These are phyloP conservation scores for Blakeslea trispora DNA, from an alignment of 371 early-diverging fungal genomes.

Conservation along the genomic window DNA sequence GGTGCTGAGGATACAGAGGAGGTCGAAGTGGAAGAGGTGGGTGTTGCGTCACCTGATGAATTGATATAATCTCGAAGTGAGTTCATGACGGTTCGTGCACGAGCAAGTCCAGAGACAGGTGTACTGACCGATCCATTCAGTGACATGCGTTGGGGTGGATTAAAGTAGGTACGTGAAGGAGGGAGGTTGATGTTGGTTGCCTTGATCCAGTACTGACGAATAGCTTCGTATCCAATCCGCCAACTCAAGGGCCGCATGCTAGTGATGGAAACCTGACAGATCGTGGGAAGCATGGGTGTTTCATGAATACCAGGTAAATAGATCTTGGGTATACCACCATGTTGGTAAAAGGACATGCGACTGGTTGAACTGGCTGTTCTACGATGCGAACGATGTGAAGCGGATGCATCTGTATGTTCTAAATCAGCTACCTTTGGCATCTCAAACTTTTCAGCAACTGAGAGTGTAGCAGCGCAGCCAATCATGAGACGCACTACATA, in stretches of 20 bases:
- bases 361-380: not conserved
- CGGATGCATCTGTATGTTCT: not conserved
- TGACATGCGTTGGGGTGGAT: not conserved
- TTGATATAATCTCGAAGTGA: conserved; percentile 29
- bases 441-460: conserved; percentile 16
- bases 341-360: not conserved
- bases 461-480: conserved; percentile 38
- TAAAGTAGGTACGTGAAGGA: conserved; percentile 33
- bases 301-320: conserved; percentile 7
- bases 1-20: not conserved
- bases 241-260: conserved; percentile 36
- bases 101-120: conserved; percentile 24
- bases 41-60: not conserved
- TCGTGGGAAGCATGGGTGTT: conserved; percentile 32
- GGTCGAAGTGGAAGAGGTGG: not conserved
- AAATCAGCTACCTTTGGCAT: conserved; percentile 8
- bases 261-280: conserved; percentile 38
- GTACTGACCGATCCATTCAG: not conserved
- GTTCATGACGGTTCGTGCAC: conserved; percentile 53
- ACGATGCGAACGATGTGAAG: not conserved
- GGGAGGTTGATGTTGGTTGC: conserved; percentile 30
- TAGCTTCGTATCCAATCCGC: conserved; percentile 43
- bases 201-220: conserved; percentile 50
- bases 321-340: not conserved
- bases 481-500: conserved; percentile 46